Percentiles rank a stretch among this genome's conserved stretches.
phyloP scores from a whole-genome alignment of 306 rosid species.

The Vigna mungo region DNA sequence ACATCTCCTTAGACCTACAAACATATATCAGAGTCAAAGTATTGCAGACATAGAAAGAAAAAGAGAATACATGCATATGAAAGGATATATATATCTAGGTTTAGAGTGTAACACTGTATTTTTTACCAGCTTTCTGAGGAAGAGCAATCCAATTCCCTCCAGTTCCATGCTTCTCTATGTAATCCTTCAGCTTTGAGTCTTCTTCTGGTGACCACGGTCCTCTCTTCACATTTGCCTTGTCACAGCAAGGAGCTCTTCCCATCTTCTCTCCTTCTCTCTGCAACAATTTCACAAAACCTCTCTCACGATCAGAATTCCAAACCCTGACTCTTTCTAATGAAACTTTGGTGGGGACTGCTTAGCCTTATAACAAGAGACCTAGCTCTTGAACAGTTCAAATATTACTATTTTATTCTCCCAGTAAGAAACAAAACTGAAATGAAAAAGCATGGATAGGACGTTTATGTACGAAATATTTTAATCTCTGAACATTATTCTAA shows the following conservation, averaged over 20 bases:
- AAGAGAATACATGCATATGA: neutral
- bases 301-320: conserved; percentile 42
- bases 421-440: conserved; percentile 47
- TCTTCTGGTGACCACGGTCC: conserved; percentile 99
- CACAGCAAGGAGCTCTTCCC: conserved; percentile 99
- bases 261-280: conserved; percentile 47
- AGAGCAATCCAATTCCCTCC: conserved; percentile 98
- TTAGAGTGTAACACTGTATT: neutral
- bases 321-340: conserved; percentile 38
- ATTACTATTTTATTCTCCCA: conserved; percentile 28
- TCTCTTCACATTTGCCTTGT: conserved; percentile 93
- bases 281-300: conserved; percentile 1
- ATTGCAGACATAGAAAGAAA: neutral
- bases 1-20: conserved; percentile 81
- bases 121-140: conserved; percentile 91
- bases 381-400: conserved; percentile 36
- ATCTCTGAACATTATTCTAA: conserved; percentile 12
- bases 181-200: conserved; percentile 81
- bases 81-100: neutral
- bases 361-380: conserved; percentile 47
- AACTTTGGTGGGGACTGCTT: conserved; percentile 43
- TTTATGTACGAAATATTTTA: conserved; percentile 32
- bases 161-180: conserved; percentile 81
- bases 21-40: conserved; percentile 19
- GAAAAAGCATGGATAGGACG: conserved; percentile 38